Evolutionary conservation across 2,329 filamentous ascomycete genomes (phyloP).

Genomic region (Diaporthe sp.): DNA sequence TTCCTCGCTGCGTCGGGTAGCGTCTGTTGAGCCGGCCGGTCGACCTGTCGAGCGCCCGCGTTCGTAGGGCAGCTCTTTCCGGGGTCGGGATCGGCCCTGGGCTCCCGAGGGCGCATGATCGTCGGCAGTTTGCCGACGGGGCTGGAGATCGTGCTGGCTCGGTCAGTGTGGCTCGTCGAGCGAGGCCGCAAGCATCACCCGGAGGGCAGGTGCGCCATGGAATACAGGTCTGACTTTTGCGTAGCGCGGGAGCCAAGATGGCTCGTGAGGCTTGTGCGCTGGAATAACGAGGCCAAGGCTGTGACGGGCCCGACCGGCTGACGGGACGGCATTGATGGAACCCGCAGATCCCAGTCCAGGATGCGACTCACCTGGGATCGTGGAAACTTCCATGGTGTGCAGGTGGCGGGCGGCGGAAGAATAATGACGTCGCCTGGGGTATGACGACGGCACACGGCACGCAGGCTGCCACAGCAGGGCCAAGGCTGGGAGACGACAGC

Average conservation of each 20-base stretch:
- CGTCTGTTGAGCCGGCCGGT: conserved; percentile 1
- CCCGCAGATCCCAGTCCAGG: conserved; percentile 14
- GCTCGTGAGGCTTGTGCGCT: conserved; percentile 25
- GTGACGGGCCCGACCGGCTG: conserved; percentile 24
- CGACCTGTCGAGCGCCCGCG: background rate
- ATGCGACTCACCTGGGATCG: conserved; percentile 25
- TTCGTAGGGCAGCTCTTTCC: background rate
- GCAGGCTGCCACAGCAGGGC: background rate
- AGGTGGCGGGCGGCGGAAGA: conserved; percentile 4
- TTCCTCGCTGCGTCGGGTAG: background rate
- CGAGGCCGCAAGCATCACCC: conserved; percentile 16
- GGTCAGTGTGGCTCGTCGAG: background rate
- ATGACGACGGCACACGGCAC: conserved; percentile 18
- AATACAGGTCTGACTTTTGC: background rate
- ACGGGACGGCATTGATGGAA: conserved; percentile 28
- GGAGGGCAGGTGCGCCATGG: background rate
- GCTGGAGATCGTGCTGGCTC: conserved; percentile 18
- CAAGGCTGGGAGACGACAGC: no score
- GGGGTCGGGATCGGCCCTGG: background rate
- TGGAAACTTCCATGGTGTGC: conserved; percentile 26
- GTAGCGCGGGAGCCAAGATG: conserved; percentile 5
- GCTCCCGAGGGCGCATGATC: background rate
- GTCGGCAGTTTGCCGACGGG: conserved; percentile 8
- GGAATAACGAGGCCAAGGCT: conserved; percentile 9
- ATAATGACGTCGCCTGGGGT: conserved; percentile 17